Evolutionary conservation across 2,329 filamentous ascomycete species (phyloP), one percentile per base, ranked within the genome.

Genomic region (Cladophialophora yegresii): DNA sequence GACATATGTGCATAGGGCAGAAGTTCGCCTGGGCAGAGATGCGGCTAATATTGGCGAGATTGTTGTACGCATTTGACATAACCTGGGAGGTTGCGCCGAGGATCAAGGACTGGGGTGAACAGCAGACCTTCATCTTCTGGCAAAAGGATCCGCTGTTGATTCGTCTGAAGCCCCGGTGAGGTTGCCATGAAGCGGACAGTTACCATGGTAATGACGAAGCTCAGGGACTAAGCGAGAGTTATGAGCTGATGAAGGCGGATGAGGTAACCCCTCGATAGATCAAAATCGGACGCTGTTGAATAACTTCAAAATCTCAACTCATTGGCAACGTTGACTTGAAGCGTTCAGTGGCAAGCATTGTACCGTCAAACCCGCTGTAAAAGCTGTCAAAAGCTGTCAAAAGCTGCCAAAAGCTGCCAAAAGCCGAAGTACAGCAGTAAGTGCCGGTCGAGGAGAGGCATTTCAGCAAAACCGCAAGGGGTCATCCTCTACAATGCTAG

Each of bases 11-110:
- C 28, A 63, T 63, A 16, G 61, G 57, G 13, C 53, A 58, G 51
- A 82, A 80, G 62, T 73, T 84, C 51, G 81, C 81, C 2, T 82
- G 81, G 56, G 75, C 79, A n/a, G 81, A 84, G 68, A 81, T 84
- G 76, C 75, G 82, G 6, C 71, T 82, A 6, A 79, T 84, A 40
- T 70, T 84, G 8, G 77, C 79, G 0, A 77, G 77, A 2, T 68
- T 84, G 5, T 67, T 84, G 1, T 84, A 76, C 72, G 80, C 80
- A 50, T 84, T 83, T 67, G 81, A 84, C 62, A 65, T 83, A 9
- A 51, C 50, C 51, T 55, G 59, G 59, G 67, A 71, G 40, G 51
- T 71, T 1, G 28, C 40, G 16, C 40, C 59, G 22, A 36, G 49
- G 23, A 26, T 61, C 12, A 22, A 49, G 20, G 61, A 61, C 32